Evolutionary conservation across 202 grass and related monocot species (phyloP).

Genomic region (Zizania palustris): DNA sequence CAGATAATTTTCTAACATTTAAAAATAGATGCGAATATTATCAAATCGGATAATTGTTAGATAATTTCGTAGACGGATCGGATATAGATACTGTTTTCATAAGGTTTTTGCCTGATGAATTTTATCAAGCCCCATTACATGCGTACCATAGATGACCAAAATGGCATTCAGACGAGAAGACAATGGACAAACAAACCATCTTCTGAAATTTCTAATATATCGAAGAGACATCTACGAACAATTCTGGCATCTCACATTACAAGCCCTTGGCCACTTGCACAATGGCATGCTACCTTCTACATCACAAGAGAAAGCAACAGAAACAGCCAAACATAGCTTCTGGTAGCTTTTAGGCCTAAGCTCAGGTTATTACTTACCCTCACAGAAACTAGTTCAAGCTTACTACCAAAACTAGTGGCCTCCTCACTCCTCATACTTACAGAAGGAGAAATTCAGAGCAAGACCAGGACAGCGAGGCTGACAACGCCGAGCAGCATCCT

Average conservation of each 20-base stretch:
- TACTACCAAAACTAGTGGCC: slow-evolving; percentile 62
- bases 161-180: background rate
- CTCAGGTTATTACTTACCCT: slow-evolving; percentile 28
- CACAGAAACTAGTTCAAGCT: slow-evolving; percentile 34
- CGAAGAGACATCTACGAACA: slow-evolving; percentile 33
- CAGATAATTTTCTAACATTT: too few relatives aligned
- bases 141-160: background rate
- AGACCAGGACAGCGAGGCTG: slow-evolving; percentile 32
- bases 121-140: background rate
- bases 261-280: slow-evolving; percentile 37
- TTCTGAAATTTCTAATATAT: slow-evolving; percentile 38
- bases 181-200: slow-evolving; percentile 3
- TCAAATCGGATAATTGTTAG: too few relatives aligned
- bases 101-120: background rate
- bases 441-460: slow-evolving; percentile 52
- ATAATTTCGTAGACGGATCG: too few relatives aligned
- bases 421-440: slow-evolving; percentile 47
- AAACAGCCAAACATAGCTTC: slow-evolving; percentile 47
- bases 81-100: too few relatives aligned
- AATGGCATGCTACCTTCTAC: slow-evolving; percentile 40
- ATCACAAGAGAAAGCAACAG: slow-evolving; percentile 41
- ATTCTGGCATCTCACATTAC: slow-evolving; percentile 39
- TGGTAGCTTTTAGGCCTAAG: slow-evolving; percentile 46
- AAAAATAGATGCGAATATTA: too few relatives aligned
- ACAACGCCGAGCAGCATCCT: slow-evolving; percentile 49